These are phyloP conservation scores for Mycena capillaripes DNA, from an alignment of 768 basidiomycete genomes.

Conservation along the genomic window DNA sequence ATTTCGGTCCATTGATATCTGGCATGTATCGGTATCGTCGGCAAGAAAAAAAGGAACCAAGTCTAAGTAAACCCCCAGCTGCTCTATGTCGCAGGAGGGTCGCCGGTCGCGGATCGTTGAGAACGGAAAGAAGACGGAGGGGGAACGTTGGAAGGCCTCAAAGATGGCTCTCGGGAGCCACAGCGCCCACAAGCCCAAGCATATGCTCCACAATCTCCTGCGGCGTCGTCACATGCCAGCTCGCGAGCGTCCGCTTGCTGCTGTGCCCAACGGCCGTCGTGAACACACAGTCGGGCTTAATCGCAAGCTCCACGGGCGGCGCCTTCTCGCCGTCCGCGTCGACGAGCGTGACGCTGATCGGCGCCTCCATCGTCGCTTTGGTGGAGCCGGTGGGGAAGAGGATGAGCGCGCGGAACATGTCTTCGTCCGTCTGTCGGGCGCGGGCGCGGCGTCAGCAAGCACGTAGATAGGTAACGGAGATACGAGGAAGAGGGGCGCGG, in stretches of 20 bases:
- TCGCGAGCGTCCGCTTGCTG: slow-evolving; percentile 90
- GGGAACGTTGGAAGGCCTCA: neutral
- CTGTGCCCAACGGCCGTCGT: slow-evolving; percentile 95
- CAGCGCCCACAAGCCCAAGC: slow-evolving; percentile 64
- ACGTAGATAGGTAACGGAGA: too few relatives aligned
- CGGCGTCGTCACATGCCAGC: slow-evolving; percentile 93
- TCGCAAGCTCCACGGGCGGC: slow-evolving; percentile 69
- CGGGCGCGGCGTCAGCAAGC: slow-evolving; percentile 9
- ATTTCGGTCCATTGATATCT: too few relatives aligned
- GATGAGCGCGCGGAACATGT: slow-evolving; percentile 96
- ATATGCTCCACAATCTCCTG: slow-evolving; percentile 89
- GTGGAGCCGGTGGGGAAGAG: slow-evolving; percentile 66
- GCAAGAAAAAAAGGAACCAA: too few relatives aligned
- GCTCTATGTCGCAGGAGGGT: too few relatives aligned
- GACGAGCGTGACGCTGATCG: slow-evolving; percentile 67
- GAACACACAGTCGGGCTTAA: slow-evolving; percentile 82
- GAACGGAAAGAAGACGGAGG: neutral
- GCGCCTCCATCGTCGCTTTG: slow-evolving; percentile 69
- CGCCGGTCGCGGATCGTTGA: too few relatives aligned
- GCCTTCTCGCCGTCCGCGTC: slow-evolving; percentile 52
- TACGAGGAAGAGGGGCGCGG: too few relatives aligned
- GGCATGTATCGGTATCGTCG: too few relatives aligned
- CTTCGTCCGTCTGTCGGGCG: slow-evolving; percentile 98
- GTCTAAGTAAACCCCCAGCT: too few relatives aligned
- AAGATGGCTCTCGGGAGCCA: slow-evolving; percentile 11